These are phyloP conservation scores for Tagetes erecta DNA, from an alignment of 129 eudicot species.

Conservation along the genomic window DNA sequence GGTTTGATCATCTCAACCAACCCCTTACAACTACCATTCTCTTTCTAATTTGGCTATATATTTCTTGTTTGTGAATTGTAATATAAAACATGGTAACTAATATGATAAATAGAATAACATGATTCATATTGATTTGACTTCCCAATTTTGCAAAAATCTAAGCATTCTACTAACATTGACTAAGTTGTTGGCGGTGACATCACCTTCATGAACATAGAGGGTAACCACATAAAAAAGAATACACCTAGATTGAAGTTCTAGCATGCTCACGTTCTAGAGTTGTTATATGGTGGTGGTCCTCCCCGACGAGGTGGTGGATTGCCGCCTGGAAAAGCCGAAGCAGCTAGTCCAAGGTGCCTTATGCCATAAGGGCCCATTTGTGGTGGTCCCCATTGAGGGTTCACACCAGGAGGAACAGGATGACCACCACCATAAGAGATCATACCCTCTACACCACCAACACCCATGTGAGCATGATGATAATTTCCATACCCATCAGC, in stretches of 20 bases:
- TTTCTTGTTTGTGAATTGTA: too few relatives aligned
- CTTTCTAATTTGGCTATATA: too few relatives aligned
- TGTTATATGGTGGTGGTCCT: slow-evolving; percentile 36
- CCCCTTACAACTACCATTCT: too few relatives aligned
- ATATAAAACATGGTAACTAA: too few relatives aligned
- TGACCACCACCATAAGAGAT: slow-evolving; percentile 36
- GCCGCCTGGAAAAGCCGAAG: slow-evolving; percentile 28
- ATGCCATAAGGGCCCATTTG: slow-evolving; percentile 33
- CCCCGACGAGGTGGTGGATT: slow-evolving; percentile 40
- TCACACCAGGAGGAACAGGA: slow-evolving; percentile 26
- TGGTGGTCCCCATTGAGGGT: slow-evolving; percentile 39
- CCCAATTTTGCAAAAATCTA: slow-evolving; percentile 20
- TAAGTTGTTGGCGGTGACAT: slow-evolving; percentile 10
- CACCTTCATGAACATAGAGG: slow-evolving; percentile 14
- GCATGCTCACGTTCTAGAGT: slow-evolving; percentile 23
- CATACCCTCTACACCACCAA: slow-evolving; percentile 37
- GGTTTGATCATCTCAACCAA: too few relatives aligned
- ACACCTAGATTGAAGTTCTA: slow-evolving; percentile 7
- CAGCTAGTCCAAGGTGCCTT: slow-evolving; percentile 22
- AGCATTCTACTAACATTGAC: slow-evolving; percentile 21
- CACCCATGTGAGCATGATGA: slow-evolving; percentile 41
- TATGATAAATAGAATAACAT: too few relatives aligned
- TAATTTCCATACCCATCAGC: slow-evolving; percentile 42
- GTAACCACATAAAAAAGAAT: slow-evolving; percentile 12
- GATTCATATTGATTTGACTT: background rate